Evolutionary conservation across 2,329 filamentous ascomycete genomes (phyloP).

Genomic region (Cadophora sp.): DNA sequence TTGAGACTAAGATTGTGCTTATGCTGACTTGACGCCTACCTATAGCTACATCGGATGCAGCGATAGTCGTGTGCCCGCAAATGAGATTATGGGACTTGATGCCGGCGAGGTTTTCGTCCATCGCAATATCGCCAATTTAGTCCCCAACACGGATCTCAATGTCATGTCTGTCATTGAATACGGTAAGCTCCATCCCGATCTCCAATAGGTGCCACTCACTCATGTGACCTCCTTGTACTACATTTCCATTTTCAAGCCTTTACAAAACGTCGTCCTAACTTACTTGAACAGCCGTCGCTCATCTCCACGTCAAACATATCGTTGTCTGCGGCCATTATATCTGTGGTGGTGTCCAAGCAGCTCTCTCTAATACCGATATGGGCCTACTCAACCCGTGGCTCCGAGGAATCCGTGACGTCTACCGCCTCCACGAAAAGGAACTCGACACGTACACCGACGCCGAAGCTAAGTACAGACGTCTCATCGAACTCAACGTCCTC

Average conservation of each 20-base stretch:
- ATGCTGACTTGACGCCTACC: not conserved
- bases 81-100: conserved; percentile 80
- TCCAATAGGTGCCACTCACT: no score
- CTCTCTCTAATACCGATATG: conserved; percentile 73
- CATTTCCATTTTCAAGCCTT: not conserved
- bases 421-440: conserved; percentile 73
- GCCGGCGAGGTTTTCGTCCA: conserved; percentile 95
- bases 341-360: conserved; percentile 78
- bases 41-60: conserved; percentile 83
- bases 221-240: not conserved
- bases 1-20: no score
- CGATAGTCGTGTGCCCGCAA: conserved; percentile 91
- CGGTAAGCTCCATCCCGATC: conserved; percentile 17
- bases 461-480: conserved; percentile 67
- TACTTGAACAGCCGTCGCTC: conserved; percentile 64
- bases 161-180: conserved; percentile 86
- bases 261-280: not conserved
- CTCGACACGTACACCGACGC: conserved; percentile 68
- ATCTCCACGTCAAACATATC: conserved; percentile 83
- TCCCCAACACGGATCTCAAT: conserved; percentile 81
- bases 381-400: conserved; percentile 78
- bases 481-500: conserved; percentile 85
- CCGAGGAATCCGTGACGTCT: conserved; percentile 76
- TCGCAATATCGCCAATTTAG: conserved; percentile 93
- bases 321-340: conserved; percentile 82